Evolutionary conservation across 2,329 filamentous ascomycete genomes (phyloP), one percentile per base, ranked within the genome.

Genomic region (Talaromyces albobiverticillius): DNA sequence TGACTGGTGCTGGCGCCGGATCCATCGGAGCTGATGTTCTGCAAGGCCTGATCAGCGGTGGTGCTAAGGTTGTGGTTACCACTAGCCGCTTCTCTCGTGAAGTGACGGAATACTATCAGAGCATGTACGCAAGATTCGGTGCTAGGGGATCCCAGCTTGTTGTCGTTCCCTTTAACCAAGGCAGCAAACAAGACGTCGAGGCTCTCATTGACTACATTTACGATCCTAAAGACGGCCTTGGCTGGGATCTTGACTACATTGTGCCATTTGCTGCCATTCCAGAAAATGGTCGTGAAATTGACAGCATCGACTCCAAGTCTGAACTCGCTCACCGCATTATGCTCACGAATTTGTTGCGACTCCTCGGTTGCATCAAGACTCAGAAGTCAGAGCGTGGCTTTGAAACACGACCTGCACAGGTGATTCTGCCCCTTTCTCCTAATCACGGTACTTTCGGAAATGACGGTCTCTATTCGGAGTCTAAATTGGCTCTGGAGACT

Each of bases 381-480:
- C 89, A 97, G 72, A 99, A 99, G 81, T 82, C 87, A 25, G 82
- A 87, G 61, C 86, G 89, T 62, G 90, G 89, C 55, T 96, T 94
- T 66, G 91, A 96, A 77, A 99, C 94, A 31, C 89, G 94, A 36
- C 94, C 94, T 46, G 94, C 94, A 23, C 94, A 99, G 74, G 93
- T 97, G 65, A 92, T 99, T 58, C 82, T 99, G 23, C 94, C 94
- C 45, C 81, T 99, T 8, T 99, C 94, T 2, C 94, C 94, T 56
- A 99, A 99, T 78, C 95, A 99, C 75, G 94, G 94, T 62, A 99
- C 93, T 29, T 99, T 99, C 64, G 94, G 94, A 68, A 96, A 90
- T 70, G 94, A 99, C 65, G 94, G 94, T 77, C 83, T 99, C 46
- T 99, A 99, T 78, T 95, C 94, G 5, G 94, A 99, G 77, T 97